phyloP scores from a whole-genome alignment of 192 early-diverging fungal genomes.

The Bifiguratus adelaidae region DNA sequence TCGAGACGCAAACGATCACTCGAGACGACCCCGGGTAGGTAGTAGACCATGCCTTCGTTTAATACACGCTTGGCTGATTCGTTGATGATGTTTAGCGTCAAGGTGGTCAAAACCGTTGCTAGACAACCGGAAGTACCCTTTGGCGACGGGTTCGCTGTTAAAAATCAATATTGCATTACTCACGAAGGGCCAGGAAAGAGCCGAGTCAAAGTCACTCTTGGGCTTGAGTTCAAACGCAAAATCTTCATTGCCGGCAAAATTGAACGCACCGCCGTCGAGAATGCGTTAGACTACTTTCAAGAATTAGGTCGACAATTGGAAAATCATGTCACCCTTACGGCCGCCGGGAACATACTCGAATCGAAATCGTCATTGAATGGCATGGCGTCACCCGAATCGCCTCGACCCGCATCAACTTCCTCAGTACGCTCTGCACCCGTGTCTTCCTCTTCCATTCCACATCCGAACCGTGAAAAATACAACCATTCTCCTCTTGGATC shows the following conservation, averaged over 20 bases:
- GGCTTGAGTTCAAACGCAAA: background rate
- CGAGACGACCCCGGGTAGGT: background rate
- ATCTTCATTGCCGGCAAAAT: constrained; percentile 1
- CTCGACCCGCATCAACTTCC: background rate
- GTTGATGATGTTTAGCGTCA: background rate
- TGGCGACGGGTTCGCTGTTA: background rate
- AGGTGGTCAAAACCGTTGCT: background rate
- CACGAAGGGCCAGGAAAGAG: background rate
- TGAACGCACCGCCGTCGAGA: constrained; percentile 1
- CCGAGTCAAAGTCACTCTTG: background rate
- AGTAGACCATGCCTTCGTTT: background rate
- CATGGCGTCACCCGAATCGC: background rate
- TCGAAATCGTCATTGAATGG: background rate
- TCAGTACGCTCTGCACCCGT: background rate
- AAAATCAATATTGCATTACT: background rate
- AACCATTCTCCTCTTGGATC: background rate
- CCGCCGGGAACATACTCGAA: background rate
- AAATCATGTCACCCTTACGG: background rate
- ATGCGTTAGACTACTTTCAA: background rate
- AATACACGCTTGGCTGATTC: background rate
- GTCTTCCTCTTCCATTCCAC: background rate
- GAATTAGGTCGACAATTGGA: background rate
- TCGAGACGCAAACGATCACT: background rate
- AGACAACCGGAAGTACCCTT: background rate
- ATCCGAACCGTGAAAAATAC: background rate